Base-by-base conservation (phyloP, 164 flowering plant species). In the Cinnamomum micranthum region DNA sequence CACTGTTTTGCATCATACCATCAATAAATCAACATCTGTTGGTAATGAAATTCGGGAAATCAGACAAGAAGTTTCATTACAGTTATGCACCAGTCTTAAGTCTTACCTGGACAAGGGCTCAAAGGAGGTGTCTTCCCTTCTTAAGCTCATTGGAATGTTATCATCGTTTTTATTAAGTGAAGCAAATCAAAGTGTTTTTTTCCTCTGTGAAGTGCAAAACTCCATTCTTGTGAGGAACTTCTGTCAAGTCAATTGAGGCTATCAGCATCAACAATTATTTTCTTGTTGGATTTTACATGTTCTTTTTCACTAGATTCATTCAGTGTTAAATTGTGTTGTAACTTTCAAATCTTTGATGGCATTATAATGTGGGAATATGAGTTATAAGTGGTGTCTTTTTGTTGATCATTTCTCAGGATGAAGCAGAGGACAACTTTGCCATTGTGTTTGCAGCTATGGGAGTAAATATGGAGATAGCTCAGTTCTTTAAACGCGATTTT, bases 401-500 rank as follows among this genome's bases (percentile, higher is more conserved):
- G 25, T 24, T 24, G 25, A 24, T 24, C 25, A 24, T 24, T 24
- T n/a, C n/a, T n/a, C 84, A 95, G 97, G 95, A 73, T 82, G 90
- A 63, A 47, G 97, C 84, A 82, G 99, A 94, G 76, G 98, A 96
- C 87, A 92, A 96, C 72, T 94, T 96, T 86, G 98, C 99, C 69
- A 94, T 96, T 82, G 99, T 94, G 22, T 92, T 96, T 89, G 99
- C 99, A 31, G 99, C 98, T 66, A 92, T 92, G 97, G 99, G 99
- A 81, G 99, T 96, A 58, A 96, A 96, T 81, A 96, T 96, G 99
- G 98, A 96, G 82, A 96, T 97, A 31, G 97, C 97, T 41, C 97
- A 94, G 81, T 96, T 92, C 82, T 96, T 96, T 80, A 96, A 96
- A 81, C 95, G 98, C 69, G 99, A 96, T 87, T 96, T 96, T 86